A percentile compares a stretch with the other conserved stretches of the same genome.
Evolutionary conservation across 768 basidiomycete genomes (phyloP).

Genomic region (Neoboletus magnificus): DNA sequence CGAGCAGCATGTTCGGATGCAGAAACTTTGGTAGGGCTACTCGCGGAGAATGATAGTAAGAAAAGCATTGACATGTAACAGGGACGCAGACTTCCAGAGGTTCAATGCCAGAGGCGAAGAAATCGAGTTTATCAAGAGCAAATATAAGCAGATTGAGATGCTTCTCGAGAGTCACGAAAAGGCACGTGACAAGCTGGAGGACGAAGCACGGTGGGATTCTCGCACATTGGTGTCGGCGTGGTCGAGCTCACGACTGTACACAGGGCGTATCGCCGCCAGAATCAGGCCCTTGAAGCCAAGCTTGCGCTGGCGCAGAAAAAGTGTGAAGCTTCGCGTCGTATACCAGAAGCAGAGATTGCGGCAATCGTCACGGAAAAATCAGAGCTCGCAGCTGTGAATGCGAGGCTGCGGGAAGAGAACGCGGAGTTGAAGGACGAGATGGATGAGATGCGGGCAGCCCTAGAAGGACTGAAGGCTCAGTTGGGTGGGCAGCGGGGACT

Average conservation of each 20-base stretch:
- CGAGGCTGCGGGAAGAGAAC: constrained; percentile 58
- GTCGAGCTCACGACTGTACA: not conserved
- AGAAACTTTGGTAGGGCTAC: constrained; percentile 66
- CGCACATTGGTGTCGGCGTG: not conserved
- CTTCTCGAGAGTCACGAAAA: constrained; percentile 57
- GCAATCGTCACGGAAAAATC: constrained; percentile 47
- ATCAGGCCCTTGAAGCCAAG: constrained; percentile 60
- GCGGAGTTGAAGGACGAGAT: constrained; percentile 48
- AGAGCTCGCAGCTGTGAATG: constrained; percentile 46
- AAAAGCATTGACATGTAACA: constrained; percentile 29
- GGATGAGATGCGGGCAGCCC: constrained; percentile 68
- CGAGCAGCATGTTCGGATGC: constrained; percentile 72
- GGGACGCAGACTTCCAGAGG: constrained; percentile 72
- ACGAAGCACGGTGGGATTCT: constrained; percentile 51
- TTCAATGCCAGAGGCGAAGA: constrained; percentile 64
- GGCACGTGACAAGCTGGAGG: constrained; percentile 52
- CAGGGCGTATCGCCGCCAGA: constrained; percentile 57
- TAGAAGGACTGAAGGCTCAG: constrained; percentile 62
- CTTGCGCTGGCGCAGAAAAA: constrained; percentile 46
- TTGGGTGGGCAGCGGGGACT: constrained; percentile 44
- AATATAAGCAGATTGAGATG: constrained; percentile 65
- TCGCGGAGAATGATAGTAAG: not conserved
- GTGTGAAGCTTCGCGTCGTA: constrained; percentile 33
- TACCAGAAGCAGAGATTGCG: constrained; percentile 42
- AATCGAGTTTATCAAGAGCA: constrained; percentile 51